Evolutionary conservation across 441 rosid genomes (phyloP), one percentile per base, ranked within the genome.

Genomic region (Jatropha multifida): DNA sequence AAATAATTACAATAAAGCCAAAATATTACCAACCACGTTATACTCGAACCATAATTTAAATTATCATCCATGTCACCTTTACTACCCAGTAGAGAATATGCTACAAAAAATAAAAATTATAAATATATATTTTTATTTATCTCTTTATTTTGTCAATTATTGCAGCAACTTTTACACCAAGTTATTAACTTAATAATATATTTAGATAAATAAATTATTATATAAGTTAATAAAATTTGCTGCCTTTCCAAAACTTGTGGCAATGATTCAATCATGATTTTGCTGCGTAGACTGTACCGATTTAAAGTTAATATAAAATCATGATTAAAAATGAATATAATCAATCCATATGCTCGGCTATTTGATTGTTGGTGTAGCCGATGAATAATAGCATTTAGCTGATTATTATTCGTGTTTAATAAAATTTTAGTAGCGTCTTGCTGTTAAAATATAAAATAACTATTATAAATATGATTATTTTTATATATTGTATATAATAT

Each of bases 1-100:
- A 59, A 7, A 59, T 71, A 71, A 58, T 59, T 59, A 59, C 41
- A 71, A 44, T 71, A 44, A 60, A 59, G 51, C 66, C 74, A 71
- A 71, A 68, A 14, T 26, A 55, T 14, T 71, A 26, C 65, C 74
- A 23, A 59, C 66, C 66, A 26, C 66, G 6, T 44, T 13, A 12
- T 46, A 14, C 4, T 7, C 1, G 2, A 8, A 23, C 4, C 23
- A 52, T 52, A 23, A 51, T 32, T 69, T 52, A 10, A 27, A 14
- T 14, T 26, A 67, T 67, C 37, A 46, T 46, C 37, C 20, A 13
- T n/a, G 13, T 32, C 0, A 62, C 8, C 26, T 59, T 37, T 59
- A 59, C 38, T 11, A 1, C 32, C 32, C 32, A 8, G 18, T 51
- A 51, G 18, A 49, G 32, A 49, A 49, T 49, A 49, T 49, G 54